Evolutionary conservation across 768 basidiomycete species (phyloP).

Genomic region (Multifurca ochricompacta): DNA sequence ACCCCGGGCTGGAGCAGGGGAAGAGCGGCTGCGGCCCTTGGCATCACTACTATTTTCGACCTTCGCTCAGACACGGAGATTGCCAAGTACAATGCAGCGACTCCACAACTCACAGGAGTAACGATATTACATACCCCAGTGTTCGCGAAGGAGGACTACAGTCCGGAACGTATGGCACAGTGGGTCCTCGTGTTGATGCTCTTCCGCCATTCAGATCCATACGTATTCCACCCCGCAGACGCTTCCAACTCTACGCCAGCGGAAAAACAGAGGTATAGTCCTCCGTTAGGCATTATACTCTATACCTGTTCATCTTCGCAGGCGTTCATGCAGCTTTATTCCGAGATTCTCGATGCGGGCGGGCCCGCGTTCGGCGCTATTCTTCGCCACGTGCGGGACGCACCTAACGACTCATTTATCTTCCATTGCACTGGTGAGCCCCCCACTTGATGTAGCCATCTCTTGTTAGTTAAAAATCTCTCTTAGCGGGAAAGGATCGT

Average conservation of each 20-base stretch:
- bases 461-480: not conserved
- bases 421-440: slow-evolving; percentile 69
- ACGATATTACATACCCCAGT: slow-evolving; percentile 56
- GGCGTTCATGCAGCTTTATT: slow-evolving; percentile 77
- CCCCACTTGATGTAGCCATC: not conserved
- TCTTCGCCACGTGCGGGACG: slow-evolving; percentile 65
- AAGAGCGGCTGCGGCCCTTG: slow-evolving; percentile 49
- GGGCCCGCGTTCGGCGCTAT: slow-evolving; percentile 62
- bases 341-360: slow-evolving; percentile 72
- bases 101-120: slow-evolving; percentile 57
- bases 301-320: slow-evolving; percentile 24
- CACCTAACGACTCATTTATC: slow-evolving; percentile 52
- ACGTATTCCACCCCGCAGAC: slow-evolving; percentile 31
- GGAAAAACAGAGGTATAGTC: slow-evolving; percentile 66
- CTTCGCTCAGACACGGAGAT: slow-evolving; percentile 77
- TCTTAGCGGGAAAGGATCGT: slow-evolving; percentile 74
- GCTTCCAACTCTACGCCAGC: slow-evolving; percentile 68
- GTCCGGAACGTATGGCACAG: slow-evolving; percentile 79
- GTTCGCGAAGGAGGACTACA: slow-evolving; percentile 67
- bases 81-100: slow-evolving; percentile 58
- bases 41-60: slow-evolving; percentile 65
- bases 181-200: slow-evolving; percentile 44
- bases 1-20: slow-evolving; percentile 39
- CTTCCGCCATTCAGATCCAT: not conserved
- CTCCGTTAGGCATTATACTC: not conserved